Percentiles rank a stretch among this genome's conserved stretches.
Conservation (phyloP, 495 filamentous ascomycete species). For the Aspergillus egyptiacus region DNA sequence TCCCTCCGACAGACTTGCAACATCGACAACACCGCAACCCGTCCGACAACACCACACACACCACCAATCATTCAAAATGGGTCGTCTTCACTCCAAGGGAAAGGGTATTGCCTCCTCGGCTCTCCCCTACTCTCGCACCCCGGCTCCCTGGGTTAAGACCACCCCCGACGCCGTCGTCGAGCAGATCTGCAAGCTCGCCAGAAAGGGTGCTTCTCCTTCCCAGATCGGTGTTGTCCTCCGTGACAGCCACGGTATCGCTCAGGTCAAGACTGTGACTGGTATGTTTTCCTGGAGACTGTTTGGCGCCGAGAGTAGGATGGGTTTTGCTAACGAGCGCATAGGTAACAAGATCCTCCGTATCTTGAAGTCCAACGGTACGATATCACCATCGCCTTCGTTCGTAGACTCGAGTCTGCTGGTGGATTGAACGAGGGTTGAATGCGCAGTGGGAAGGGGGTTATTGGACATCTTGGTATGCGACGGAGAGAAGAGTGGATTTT, state of each 20-base stretch:
- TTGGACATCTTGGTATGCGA: background rate
- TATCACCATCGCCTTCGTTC: slow-evolving; percentile 16
- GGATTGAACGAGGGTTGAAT: background rate
- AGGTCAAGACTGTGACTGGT: slow-evolving; percentile 96
- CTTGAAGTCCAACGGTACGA: slow-evolving; percentile 89
- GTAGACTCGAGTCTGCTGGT: slow-evolving; percentile 6
- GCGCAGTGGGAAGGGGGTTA: background rate
- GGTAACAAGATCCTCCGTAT: slow-evolving; percentile 99
- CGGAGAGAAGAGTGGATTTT: background rate
- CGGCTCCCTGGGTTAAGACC: slow-evolving; percentile 90
- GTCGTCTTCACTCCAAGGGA: slow-evolving; percentile 98
- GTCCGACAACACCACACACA: slow-evolving; percentile 12
- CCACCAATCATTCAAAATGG: slow-evolving; percentile 61
- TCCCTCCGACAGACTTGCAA: slow-evolving; percentile 19
- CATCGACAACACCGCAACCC: slow-evolving; percentile 30
- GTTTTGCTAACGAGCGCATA: slow-evolving; percentile 41
- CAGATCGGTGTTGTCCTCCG: slow-evolving; percentile 98
- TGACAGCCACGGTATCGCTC: slow-evolving; percentile 94
- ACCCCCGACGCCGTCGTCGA: slow-evolving; percentile 88
- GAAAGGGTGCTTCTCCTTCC: slow-evolving; percentile 92
- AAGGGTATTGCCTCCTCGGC: slow-evolving; percentile 96
- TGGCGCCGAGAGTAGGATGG: background rate
- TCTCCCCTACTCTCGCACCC: slow-evolving; percentile 89
- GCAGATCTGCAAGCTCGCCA: slow-evolving; percentile 98
- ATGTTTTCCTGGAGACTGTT: slow-evolving; percentile 31